Evolutionary conservation across 1,139 yeast genomes (phyloP), one percentile per base, ranked within the genome.

Genomic region (Yamadazyma sp.): DNA sequence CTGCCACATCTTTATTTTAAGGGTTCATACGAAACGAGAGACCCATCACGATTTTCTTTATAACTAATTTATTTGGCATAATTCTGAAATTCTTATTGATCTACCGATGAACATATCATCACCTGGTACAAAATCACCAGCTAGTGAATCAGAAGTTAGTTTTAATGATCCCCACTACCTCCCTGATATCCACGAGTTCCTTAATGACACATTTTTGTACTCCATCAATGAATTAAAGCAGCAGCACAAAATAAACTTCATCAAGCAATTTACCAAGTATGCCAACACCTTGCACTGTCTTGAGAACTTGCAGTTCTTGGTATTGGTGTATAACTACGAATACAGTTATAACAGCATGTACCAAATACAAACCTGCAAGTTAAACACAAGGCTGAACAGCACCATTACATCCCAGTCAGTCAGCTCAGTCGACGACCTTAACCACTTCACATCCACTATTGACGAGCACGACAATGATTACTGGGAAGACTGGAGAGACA

Each of bases 321-420:
- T 74, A 6, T 73, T 70, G 39, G 68, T 73, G 13, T 72, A 59
- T 53, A 67, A 66, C 37, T 74, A 74, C 50, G 76, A 70, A 45
- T 57, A 58, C 48, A 44, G 36, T 39, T 51, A 35, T 37, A 48
- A 41, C 33, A 39, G 32, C 23, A 25, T 43, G 8, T 44, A 39
- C 30, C 30, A 37, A 8, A 17, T 30, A 2, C 10, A 27, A 3
- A 33, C 29, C 6, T 24, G 38, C 7, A 32, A 37, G 14, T 27
- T 39, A 4, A 41, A 37, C 32, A 24, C 39, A 1, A 34, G 37
- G 30, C 34, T 28, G 22, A 35, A 41, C 22, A 39, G 42, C 31
- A 20, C 37, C 9, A 14, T 29, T 13, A 42, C 38, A 10, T 20
- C 45, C 11, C 44, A 38, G 34, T 42, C 48, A 2, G 32, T 37